These are phyloP conservation scores for Ammopiptanthus mongolicus DNA, from an alignment of 306 rosid genomes.

Conservation along the genomic window DNA sequence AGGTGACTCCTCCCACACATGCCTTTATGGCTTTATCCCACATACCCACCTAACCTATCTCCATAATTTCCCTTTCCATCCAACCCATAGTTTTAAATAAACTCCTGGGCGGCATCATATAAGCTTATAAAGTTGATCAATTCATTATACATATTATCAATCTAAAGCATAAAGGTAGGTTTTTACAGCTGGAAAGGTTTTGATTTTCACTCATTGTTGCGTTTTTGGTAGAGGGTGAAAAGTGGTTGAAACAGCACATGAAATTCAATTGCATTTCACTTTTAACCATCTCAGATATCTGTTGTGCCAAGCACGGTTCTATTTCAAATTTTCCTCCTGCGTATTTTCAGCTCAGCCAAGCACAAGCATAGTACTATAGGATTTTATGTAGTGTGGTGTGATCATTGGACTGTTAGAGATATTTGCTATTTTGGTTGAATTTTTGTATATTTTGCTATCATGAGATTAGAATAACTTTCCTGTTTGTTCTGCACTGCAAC, in stretches of 20 bases:
- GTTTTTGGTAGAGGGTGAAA: neutral
- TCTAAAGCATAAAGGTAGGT: no score
- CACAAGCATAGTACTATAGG: neutral
- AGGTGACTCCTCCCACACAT: no score
- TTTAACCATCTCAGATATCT: neutral
- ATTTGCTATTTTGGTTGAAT: neutral
- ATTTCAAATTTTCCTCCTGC: neutral
- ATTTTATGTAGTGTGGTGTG: neutral
- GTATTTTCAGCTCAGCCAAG: neutral
- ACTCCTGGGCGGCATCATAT: no score
- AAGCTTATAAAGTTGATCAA: no score
- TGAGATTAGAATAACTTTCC: neutral
- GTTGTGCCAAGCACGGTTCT: neutral
- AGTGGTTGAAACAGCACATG: neutral
- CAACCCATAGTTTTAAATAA: no score
- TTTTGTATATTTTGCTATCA: neutral
- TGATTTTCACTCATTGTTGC: neutral
- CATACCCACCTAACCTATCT: no score
- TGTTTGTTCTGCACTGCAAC: neutral
- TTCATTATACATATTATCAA: no score
- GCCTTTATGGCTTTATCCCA: no score
- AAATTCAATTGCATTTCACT: neutral
- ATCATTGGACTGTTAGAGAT: neutral
- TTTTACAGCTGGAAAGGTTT: neutral
- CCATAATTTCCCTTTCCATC: no score